A percentile compares a stretch with the other conserved stretches of the same genome.
phyloP scores from a whole-genome alignment of 495 filamentous ascomycete species.

The Penicillium dipodomyicola region DNA sequence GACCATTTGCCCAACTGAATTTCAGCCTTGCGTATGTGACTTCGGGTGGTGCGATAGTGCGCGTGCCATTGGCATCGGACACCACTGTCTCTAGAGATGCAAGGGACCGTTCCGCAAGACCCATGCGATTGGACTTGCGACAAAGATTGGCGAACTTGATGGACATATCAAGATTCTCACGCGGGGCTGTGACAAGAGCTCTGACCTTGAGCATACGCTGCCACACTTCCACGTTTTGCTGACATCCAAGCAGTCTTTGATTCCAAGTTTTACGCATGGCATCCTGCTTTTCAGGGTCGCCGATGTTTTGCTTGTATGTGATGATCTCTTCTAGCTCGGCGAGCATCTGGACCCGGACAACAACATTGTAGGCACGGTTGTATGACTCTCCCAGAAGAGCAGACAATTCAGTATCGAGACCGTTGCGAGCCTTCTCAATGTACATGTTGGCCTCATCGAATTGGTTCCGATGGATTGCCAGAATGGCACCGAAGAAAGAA shows the following conservation, averaged over 20 bases:
- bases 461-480: slow-evolving; percentile 90
- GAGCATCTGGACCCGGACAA: slow-evolving; percentile 97
- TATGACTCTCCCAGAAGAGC: slow-evolving; percentile 95
- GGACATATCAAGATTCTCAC: slow-evolving; percentile 96
- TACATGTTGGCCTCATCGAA: slow-evolving; percentile 82
- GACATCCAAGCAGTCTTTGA: slow-evolving; percentile 87
- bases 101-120: slow-evolving; percentile 94
- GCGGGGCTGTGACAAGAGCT: slow-evolving; percentile 82
- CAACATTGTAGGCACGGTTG: slow-evolving; percentile 90
- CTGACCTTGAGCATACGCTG: slow-evolving; percentile 95
- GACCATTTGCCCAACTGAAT: slow-evolving; percentile 81
- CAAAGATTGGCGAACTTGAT: slow-evolving; percentile 99
- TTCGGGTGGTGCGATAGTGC: slow-evolving; percentile 61
- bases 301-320: slow-evolving; percentile 83
- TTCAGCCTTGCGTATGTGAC: slow-evolving; percentile 92
- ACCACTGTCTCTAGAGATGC: slow-evolving; percentile 69
- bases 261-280: slow-evolving; percentile 94
- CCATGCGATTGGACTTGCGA: slow-evolving; percentile 89
- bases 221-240: slow-evolving; percentile 97
- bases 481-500: slow-evolving; percentile 94
- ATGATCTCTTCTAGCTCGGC: slow-evolving; percentile 98
- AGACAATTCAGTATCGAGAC: slow-evolving; percentile 90
- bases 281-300: slow-evolving; percentile 76
- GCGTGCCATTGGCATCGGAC: slow-evolving; percentile 53
- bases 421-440: slow-evolving; percentile 88